Percentiles rank a stretch among this genome's conserved stretches.
Conservation (phyloP, 2,329 filamentous ascomycete genomes). For the Alternaria dauci region DNA sequence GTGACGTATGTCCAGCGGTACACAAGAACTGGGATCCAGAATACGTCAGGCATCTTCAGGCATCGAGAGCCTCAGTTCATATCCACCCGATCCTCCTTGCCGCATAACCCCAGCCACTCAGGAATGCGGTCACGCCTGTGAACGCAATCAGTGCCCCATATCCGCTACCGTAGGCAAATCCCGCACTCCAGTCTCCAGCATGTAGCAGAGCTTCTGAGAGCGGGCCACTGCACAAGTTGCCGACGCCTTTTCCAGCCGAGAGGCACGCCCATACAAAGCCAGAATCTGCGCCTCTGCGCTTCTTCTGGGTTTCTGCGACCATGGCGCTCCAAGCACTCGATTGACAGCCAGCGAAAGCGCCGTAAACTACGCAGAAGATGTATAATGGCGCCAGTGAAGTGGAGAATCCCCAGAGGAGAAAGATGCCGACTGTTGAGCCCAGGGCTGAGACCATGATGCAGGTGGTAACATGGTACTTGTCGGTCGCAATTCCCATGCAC, state of each 20-base stretch:
- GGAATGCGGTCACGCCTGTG: slow-evolving; percentile 52
- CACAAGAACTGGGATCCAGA: background rate
- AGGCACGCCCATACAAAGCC: slow-evolving; percentile 60
- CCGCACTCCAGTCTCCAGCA: slow-evolving; percentile 48
- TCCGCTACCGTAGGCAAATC: slow-evolving; percentile 53
- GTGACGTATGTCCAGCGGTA: slow-evolving; percentile 3
- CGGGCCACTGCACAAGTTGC: slow-evolving; percentile 61
- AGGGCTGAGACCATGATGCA: slow-evolving; percentile 51
- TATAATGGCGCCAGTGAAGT: slow-evolving; percentile 54
- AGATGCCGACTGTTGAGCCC: slow-evolving; percentile 48
- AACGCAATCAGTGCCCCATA: slow-evolving; percentile 56
- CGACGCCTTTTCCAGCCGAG: slow-evolving; percentile 60
- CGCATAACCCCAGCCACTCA: slow-evolving; percentile 41
- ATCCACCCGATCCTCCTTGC: slow-evolving; percentile 45
- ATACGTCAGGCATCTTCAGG: background rate
- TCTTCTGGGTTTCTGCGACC: slow-evolving; percentile 53
- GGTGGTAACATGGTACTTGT: slow-evolving; percentile 51
- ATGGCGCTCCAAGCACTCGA: slow-evolving; percentile 57
- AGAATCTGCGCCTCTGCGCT: slow-evolving; percentile 52
- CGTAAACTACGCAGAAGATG: slow-evolving; percentile 55
- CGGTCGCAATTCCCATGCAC: slow-evolving; percentile 50
- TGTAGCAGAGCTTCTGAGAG: slow-evolving; percentile 58
- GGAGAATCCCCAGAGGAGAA: slow-evolving; percentile 58
- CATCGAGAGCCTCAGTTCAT: slow-evolving; percentile 15
- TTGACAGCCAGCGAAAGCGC: slow-evolving; percentile 53